Base-by-base conservation (phyloP, 2,329 filamentous ascomycete species). In the Drechslerella stenobrocha region DNA sequence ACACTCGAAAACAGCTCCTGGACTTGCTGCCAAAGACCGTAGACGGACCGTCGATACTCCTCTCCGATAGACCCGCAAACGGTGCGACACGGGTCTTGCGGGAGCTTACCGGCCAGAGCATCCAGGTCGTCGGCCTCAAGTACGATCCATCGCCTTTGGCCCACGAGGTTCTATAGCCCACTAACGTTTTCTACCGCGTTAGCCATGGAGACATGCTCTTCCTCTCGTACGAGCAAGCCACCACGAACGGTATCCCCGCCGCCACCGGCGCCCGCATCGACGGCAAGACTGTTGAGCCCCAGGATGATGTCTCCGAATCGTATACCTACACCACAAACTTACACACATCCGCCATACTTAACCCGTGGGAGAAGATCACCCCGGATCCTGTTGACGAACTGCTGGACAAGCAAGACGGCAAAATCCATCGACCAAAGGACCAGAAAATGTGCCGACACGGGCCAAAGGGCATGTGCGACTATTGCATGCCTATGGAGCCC, bases 401-500 rank as follows among this genome's bases (percentile, higher is more conserved):
- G 58, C 79, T 98, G 74, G 93, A 98, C 77, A 89, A 84, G 77
- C 82, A 86, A 71, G 87, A 93, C 80, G 93, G 93, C 71, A 98
- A 96, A 79, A 96, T 96, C 52, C 79, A 84, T 18, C 82, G 91
- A 70, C 83, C 83, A 69, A 82, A 82, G 63, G 89, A 95, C 75
- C 76, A 78, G 63, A 89, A 88, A 75, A 93, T 98, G 90, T 98
- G 93, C 79, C 87, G 89, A 70, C 93, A 98, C 76, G 92, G 92
- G 1, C 86, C 88, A 52, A 97, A 96, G 78, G 93, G 93, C 76
- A 98, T 98, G 93, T 98, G 93, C 77, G 93, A 98, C 78, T 95
- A 96, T 78, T 98, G 93, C 79, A 95, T 95, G 84, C 95, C 95
- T 0, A 79, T 97, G 51, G 93, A 98, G 74, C 93, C 93, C 0